Conservation (phyloP, 2,329 filamentous ascomycete species). For the Thielaviopsis ethacetica region DNA sequence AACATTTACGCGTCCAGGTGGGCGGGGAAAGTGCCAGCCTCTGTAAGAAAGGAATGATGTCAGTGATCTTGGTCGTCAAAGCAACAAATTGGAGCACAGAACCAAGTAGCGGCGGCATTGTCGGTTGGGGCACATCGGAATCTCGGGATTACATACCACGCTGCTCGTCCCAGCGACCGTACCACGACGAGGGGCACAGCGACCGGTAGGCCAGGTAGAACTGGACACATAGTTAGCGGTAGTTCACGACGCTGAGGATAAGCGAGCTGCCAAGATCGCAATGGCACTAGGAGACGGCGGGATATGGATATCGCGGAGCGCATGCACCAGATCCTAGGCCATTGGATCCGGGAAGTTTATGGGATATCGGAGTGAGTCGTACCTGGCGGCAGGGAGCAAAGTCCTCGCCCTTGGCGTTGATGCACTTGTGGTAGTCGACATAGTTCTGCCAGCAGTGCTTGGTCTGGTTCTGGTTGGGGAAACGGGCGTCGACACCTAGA, state of each 20-base stretch:
- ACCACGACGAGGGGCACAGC: constrained; percentile 91
- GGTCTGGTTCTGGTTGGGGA: constrained; percentile 95
- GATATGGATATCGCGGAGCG: not conserved
- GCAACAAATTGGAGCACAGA: not conserved
- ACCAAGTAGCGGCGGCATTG: not conserved
- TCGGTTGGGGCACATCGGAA: not conserved
- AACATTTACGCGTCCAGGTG: constrained; percentile 41
- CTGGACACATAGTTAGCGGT: constrained; percentile 31
- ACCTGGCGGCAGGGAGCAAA: constrained; percentile 96
- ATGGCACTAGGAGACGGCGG: not conserved
- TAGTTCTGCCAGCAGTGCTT: constrained; percentile 99
- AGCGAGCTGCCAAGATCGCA: not conserved
- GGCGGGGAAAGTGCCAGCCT: constrained; percentile 51
- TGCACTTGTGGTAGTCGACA: constrained; percentile 99
- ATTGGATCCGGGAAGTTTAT: not conserved
- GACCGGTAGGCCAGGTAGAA: constrained; percentile 96
- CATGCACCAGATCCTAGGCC: too few relatives aligned
- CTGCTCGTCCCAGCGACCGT: constrained; percentile 91
- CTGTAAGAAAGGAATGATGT: constrained; percentile 23
- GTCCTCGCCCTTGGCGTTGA: constrained; percentile 94
- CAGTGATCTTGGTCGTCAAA: constrained; percentile 13
- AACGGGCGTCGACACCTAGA: constrained; percentile 92
- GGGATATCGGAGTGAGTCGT: constrained; percentile 18
- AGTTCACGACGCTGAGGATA: not conserved
- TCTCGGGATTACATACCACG: constrained; percentile 47